Evolutionary conservation across 768 basidiomycete species (phyloP).

Genomic region (Suillus hirtellus): DNA sequence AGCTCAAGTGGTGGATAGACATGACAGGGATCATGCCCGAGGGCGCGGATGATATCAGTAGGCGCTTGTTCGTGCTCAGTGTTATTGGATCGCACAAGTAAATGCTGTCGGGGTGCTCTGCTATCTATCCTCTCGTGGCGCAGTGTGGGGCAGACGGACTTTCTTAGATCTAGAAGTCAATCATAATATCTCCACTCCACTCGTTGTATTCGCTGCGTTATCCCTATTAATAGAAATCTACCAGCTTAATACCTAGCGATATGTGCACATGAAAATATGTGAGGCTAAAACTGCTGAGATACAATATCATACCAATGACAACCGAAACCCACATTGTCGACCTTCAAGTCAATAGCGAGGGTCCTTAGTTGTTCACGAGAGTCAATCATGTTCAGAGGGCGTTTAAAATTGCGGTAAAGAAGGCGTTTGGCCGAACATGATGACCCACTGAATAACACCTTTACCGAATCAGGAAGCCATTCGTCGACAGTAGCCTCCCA

Average conservation of each 20-base stretch:
- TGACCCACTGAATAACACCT: not conserved
- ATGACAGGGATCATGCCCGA: slow-evolving; percentile 38
- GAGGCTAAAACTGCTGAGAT: too few species aligned
- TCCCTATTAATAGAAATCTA: not conserved
- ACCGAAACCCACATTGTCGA: not conserved
- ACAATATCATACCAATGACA: slow-evolving; percentile 2
- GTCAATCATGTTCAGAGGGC: not conserved
- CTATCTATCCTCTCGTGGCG: not conserved
- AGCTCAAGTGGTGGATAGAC: slow-evolving; percentile 67
- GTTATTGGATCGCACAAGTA: slow-evolving; percentile 33
- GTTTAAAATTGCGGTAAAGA: slow-evolving; percentile 1
- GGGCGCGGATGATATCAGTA: slow-evolving; percentile 41
- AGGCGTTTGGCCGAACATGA: slow-evolving; percentile 3
- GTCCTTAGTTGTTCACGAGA: not conserved
- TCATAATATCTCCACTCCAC: slow-evolving; percentile 6
- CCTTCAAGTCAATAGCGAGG: not conserved
- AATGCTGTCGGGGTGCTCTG: not conserved
- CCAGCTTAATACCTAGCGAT: slow-evolving; percentile 1
- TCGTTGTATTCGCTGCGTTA: slow-evolving; percentile 1
- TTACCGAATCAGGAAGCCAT: slow-evolving; percentile 19
- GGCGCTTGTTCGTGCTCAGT: slow-evolving; percentile 53
- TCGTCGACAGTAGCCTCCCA: not conserved
- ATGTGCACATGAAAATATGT: slow-evolving; percentile 1
- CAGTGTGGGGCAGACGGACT: not conserved
- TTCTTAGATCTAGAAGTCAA: slow-evolving; percentile 7